Conservation (phyloP, 768 basidiomycete species). For the Podaxis sp. region DNA sequence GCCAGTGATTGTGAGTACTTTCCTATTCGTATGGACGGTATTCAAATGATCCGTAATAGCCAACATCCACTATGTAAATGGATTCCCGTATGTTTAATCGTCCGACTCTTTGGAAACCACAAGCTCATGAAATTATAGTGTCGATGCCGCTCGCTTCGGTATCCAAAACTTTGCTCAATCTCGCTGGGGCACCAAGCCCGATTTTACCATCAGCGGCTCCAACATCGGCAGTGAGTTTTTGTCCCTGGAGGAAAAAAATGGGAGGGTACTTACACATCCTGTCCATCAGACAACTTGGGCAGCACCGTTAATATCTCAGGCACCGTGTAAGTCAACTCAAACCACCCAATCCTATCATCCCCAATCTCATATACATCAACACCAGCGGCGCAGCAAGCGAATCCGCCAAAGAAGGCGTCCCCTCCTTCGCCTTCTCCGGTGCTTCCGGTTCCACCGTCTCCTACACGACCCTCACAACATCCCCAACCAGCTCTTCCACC, state of each 20-base stretch:
- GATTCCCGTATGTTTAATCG: constrained; percentile 32
- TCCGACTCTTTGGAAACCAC: neutral
- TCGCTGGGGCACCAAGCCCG: constrained; percentile 35
- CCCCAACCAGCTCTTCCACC: constrained; percentile 32
- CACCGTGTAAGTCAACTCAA: constrained; percentile 34
- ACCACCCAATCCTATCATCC: neutral
- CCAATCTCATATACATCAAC: neutral
- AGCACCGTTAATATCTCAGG: constrained; percentile 32
- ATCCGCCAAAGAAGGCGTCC: constrained; percentile 46
- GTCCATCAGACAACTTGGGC: constrained; percentile 31
- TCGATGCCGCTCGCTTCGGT: constrained; percentile 35
- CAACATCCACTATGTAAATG: constrained; percentile 41
- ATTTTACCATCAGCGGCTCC: constrained; percentile 45
- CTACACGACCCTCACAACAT: constrained; percentile 43
- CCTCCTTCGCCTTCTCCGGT: constrained; percentile 48
- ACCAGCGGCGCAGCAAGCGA: constrained; percentile 48
- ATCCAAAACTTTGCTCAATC: constrained; percentile 41
- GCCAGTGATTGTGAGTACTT: constrained; percentile 9
- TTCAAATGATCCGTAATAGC: constrained; percentile 19
- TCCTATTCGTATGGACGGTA: neutral
- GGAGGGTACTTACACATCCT: neutral
- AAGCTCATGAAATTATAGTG: constrained; percentile 19
- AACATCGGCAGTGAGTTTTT: constrained; percentile 40
- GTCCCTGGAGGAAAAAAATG: neutral
- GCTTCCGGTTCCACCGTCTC: constrained; percentile 40